Evolutionary conservation across 306 rosid species (phyloP), one percentile per base, ranked within the genome.

Genomic region (Mimosa pudica): DNA sequence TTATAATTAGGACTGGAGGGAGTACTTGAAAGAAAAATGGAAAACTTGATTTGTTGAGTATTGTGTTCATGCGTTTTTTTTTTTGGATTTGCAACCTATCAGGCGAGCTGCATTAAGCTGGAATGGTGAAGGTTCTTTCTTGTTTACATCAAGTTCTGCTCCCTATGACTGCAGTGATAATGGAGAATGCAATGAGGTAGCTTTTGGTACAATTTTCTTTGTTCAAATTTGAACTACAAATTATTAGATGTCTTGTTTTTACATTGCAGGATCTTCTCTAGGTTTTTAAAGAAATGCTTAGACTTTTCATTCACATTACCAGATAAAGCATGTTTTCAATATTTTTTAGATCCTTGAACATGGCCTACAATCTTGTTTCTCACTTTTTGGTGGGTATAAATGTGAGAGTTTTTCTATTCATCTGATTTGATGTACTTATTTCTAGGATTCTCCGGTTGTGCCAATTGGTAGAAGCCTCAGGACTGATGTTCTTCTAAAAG

Each of bases 71-170:
- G 60, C 76, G 36, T 70, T 78, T 41, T 24, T 24, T 24, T 24
- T 72, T 76, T 45, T 47, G 88, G 77, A 42, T 72, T 48, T 51
- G 82, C 77, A 52, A 86, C 69, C 66, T 64, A 64, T 74, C 85
- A 91, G 99, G 87, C 71, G 60, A 63, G 98, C 98, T 75, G 88
- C 89, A 38, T 79, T 75, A 75, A 83, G 87, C 84, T 95, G 99
- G 97, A 89, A 85, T 45, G 94, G 96, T 12, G 96, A 95, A 86
- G 98, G 99, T 71, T 84, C 96, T 73, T 90, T 95, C 62, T 79
- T 95, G 73, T 95, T 87, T 75, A 93, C 99, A 51, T 95, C 99
- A 79, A 92, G 98, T 78, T 91, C 99, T 81, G 99, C 99, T 14
- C 96, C 93, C 7, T 95, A 91, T 81, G 97, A 91, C 81, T 84